These are phyloP conservation scores for Cyberlindnera mississippiensis DNA, from an alignment of 805 yeast species.

Conservation along the genomic window DNA sequence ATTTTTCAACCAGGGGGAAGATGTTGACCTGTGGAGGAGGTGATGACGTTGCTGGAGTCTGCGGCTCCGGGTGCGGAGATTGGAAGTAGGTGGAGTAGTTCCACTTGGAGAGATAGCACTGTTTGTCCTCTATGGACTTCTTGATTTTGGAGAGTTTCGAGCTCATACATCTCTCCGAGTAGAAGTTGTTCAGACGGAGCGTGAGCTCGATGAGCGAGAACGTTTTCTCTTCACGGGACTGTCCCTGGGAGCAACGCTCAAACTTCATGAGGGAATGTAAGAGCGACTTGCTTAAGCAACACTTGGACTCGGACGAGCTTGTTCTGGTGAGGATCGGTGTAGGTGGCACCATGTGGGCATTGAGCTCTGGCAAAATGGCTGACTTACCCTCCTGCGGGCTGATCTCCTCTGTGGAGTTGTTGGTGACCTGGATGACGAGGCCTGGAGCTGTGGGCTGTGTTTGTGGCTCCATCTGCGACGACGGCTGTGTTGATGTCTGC, in stretches of 20 bases:
- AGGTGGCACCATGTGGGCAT: constrained; percentile 6
- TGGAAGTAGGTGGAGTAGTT: constrained; percentile 39
- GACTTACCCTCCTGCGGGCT: constrained; percentile 9
- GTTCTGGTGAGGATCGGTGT: background rate
- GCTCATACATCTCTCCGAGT: constrained; percentile 10
- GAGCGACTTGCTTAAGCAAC: constrained; percentile 19
- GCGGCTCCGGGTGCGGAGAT: constrained; percentile 20
- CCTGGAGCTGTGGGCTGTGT: constrained; percentile 7
- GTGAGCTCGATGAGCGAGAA: constrained; percentile 16
- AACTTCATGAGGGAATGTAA: constrained; percentile 21
- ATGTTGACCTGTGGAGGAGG: constrained; percentile 44
- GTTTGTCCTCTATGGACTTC: constrained; percentile 4
- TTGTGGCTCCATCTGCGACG: constrained; percentile 12
- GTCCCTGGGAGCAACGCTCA: constrained; percentile 17
- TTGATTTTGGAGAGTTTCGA: constrained; percentile 9
- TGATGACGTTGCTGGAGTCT: background rate
- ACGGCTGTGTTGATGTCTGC: constrained; percentile 6
- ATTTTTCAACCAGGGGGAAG: constrained; percentile 89
- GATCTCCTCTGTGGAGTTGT: constrained; percentile 13
- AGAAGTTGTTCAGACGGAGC: constrained; percentile 19
- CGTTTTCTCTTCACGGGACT: constrained; percentile 17
- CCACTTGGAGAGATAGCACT: constrained; percentile 37
- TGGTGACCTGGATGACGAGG: constrained; percentile 12
- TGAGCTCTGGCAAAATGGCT: constrained; percentile 12
- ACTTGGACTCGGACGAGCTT: background rate